Evolutionary conservation across 1,284 basidiomycete genomes (phyloP).

Genomic region (Leccinum huronense): DNA sequence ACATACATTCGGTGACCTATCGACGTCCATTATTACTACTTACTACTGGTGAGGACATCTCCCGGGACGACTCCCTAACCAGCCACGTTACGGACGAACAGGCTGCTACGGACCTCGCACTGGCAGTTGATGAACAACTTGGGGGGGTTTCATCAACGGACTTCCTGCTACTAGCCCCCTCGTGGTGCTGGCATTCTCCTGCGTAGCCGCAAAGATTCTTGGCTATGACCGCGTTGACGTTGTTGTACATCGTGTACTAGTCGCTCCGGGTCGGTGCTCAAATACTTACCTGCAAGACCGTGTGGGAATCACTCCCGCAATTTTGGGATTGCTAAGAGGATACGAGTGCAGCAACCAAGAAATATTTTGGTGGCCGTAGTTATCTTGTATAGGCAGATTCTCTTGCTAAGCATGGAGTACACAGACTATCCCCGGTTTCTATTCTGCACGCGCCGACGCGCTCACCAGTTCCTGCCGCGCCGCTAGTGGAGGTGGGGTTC

Average conservation of each 20-base stretch:
- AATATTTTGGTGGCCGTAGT: not conserved
- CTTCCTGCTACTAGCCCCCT: slow-evolving; percentile 17
- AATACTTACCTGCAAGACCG: slow-evolving; percentile 32
- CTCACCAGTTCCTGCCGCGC: too few relatives aligned
- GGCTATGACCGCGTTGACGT: slow-evolving; percentile 31
- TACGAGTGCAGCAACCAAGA: not conserved
- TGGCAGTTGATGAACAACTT: not conserved
- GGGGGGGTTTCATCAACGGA: not conserved
- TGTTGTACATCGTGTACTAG: slow-evolving; percentile 36
- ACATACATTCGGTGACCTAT: too few relatives aligned
- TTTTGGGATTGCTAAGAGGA: slow-evolving; percentile 30
- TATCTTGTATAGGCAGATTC: slow-evolving; percentile 2
- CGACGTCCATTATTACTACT: too few relatives aligned
- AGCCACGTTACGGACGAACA: not conserved
- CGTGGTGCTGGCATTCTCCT: slow-evolving; percentile 38
- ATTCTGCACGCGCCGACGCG: too few relatives aligned
- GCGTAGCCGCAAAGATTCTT: slow-evolving; percentile 36
- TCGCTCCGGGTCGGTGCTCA: slow-evolving; percentile 27
- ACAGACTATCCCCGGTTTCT: too few relatives aligned
- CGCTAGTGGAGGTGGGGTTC: too few relatives aligned
- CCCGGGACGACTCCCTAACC: not conserved
- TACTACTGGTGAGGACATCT: too few relatives aligned
- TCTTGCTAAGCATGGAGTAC: too few relatives aligned
- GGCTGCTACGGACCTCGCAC: not conserved
- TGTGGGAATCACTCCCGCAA: slow-evolving; percentile 38